Evolutionary conservation across 495 filamentous ascomycete genomes (phyloP), one percentile per base, ranked within the genome.

Genomic region (Hypoxylon rickii): DNA sequence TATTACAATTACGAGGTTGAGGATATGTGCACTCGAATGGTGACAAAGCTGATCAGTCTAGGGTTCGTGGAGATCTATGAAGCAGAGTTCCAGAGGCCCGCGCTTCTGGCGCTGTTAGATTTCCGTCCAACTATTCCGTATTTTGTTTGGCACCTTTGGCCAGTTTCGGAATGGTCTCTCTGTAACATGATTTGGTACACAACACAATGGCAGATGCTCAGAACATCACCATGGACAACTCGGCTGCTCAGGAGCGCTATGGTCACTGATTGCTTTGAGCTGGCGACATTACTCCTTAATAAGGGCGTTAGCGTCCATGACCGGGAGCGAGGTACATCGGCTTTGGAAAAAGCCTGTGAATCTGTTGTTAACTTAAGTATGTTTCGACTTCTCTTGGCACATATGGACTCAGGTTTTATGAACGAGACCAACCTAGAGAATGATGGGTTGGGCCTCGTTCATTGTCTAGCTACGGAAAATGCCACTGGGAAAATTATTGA

Each of bases 301-400:
- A 50, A 50, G 13, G 36, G 36, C 7, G 46, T 41, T 1, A 20
- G 22, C 11, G 46, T 21, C 17, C 46, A 50, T 21, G 36, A 33
- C 8, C 15, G 22, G 21, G 24, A 31, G 4, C 33, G 32, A 20
- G 8, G 6, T 7, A 3, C 7, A 6, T 50, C 46, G 2, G 37
- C 46, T 7, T 41, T 50, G 11, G 21, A 50, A 50, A 11, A 2
- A 19, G 37, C 13, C 3, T 40, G 37, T 17, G 10, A 19, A 20
- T 20, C 37, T 17, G 12, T 10, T 20, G 37, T 40, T 17, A 11
- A 19, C 6, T 3, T 20, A 8, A 17, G 20, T 19, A 15, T 40
- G 13, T 50, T 50, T 4, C 36, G 7, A 12, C 36, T 50, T 26
- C 46, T 50, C 2, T 24, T 50, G 6, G 11, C 31, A 1, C 13